phyloP scores from a whole-genome alignment of 2,329 filamentous ascomycete genomes.

The Microdochium nivale region DNA sequence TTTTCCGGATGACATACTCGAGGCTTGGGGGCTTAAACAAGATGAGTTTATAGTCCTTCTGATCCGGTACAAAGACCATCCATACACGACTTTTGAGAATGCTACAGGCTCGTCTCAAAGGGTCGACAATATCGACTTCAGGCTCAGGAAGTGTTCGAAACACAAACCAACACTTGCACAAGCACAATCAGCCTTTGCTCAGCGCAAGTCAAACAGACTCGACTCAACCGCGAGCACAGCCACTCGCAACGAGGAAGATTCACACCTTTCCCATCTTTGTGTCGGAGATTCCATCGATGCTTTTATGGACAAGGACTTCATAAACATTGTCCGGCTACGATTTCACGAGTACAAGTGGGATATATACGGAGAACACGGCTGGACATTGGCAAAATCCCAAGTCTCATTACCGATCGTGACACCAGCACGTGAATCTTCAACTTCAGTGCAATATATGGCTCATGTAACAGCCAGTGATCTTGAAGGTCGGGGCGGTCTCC shows the following conservation, averaged over 20 bases:
- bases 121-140: conserved; percentile 38
- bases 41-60: conserved; percentile 67
- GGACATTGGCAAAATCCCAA: conserved; percentile 1
- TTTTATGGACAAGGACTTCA: conserved; percentile 58
- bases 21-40: conserved; percentile 64
- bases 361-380: conserved; percentile 19
- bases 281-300: conserved; percentile 62
- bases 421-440: not conserved
- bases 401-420: not conserved
- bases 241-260: conserved; percentile 24
- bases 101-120: conserved; percentile 32
- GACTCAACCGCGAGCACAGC: not conserved
- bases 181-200: conserved; percentile 41
- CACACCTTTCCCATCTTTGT: conserved; percentile 45
- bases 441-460: not conserved
- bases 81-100: conserved; percentile 52
- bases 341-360: not conserved
- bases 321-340: conserved; percentile 44
- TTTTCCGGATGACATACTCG: conserved; percentile 64
- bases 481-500: conserved; percentile 8
- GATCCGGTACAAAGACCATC: conserved; percentile 48
- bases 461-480: not conserved
- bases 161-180: conserved; percentile 61
- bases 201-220: conserved; percentile 8
- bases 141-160: conserved; percentile 59